Evolutionary conservation across 768 basidiomycete genomes (phyloP).

Genomic region (Agrocybe pediades): DNA sequence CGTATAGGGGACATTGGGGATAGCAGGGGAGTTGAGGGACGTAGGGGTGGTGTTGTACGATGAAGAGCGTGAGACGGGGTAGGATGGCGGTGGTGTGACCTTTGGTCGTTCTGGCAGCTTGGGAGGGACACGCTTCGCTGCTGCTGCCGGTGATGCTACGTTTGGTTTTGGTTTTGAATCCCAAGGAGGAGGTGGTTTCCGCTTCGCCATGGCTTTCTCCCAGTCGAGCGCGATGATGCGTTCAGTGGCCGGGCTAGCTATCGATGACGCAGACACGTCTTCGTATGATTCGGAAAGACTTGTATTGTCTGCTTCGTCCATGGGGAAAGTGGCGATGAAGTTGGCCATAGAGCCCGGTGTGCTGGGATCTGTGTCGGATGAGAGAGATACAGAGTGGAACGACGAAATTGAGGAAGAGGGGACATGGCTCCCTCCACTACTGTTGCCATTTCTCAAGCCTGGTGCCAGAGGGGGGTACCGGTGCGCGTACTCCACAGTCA

Average conservation of each 20-base stretch:
- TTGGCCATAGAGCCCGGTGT: slow-evolving; percentile 43
- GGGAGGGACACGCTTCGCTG: slow-evolving; percentile 32
- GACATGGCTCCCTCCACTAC: slow-evolving; percentile 41
- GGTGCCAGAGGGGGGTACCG: slow-evolving; percentile 54
- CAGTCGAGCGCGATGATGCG: slow-evolving; percentile 49
- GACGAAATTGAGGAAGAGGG: slow-evolving; percentile 77
- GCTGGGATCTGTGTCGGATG: slow-evolving; percentile 56
- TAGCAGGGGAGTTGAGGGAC: slow-evolving; percentile 36
- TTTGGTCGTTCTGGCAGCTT: slow-evolving; percentile 49
- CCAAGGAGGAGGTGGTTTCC: slow-evolving; percentile 21
- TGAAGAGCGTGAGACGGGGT: slow-evolving; percentile 23
- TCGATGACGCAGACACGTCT: slow-evolving; percentile 57
- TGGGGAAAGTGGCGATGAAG: slow-evolving; percentile 46
- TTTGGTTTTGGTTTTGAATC: too few relatives aligned
- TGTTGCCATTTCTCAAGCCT: slow-evolving; percentile 33
- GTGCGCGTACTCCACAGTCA: slow-evolving; percentile 58
- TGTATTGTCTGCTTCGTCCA: slow-evolving; percentile 50
- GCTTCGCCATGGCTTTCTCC: slow-evolving; percentile 43
- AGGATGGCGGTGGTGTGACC: slow-evolving; percentile 30
- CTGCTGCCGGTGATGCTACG: too few relatives aligned
- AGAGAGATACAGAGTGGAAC: slow-evolving; percentile 82
- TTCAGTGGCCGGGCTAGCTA: slow-evolving; percentile 51
- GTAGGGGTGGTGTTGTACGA: slow-evolving; percentile 30
- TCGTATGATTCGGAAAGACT: slow-evolving; percentile 78
- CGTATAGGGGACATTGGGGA: slow-evolving; percentile 28